A percentile compares a stretch with the other conserved stretches of the same genome.
Evolutionary conservation across 345 rosid genomes (phyloP).

Genomic region (Boechera divaricarpa): DNA sequence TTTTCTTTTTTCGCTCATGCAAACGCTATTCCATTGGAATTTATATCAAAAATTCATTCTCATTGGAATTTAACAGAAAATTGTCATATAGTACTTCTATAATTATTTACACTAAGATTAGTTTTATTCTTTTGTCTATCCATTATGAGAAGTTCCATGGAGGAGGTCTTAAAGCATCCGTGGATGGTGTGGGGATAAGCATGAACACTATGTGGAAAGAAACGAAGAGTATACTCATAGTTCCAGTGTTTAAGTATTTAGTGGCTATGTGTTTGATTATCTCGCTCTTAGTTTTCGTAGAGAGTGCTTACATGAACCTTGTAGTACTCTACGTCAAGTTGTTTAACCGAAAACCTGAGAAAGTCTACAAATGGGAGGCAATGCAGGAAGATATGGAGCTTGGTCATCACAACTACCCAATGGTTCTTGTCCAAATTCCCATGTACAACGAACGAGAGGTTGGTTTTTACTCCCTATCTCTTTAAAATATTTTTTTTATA

Average conservation of each 20-base stretch:
- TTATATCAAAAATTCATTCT: neutral
- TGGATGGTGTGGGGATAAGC: constrained; percentile 3
- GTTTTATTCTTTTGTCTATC: neutral
- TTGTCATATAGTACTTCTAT: neutral
- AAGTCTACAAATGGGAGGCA: constrained; percentile 50
- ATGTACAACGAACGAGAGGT: constrained; percentile 43
- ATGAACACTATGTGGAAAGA: constrained; percentile 43
- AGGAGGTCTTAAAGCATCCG: constrained; percentile 12
- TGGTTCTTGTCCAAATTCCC: constrained; percentile 39
- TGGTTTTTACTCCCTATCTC: neutral
- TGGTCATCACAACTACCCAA: constrained; percentile 44
- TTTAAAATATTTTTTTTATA: neutral
- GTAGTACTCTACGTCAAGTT: constrained; percentile 50
- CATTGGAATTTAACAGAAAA: neutral
- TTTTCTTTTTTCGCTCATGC: too few species aligned
- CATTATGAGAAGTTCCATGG: constrained; percentile 15
- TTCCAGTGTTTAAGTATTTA: constrained; percentile 44
- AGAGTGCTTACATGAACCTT: constrained; percentile 55
- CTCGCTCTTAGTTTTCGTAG: constrained; percentile 54
- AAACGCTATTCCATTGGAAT: too few species aligned
- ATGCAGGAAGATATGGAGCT: constrained; percentile 53
- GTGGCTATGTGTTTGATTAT: constrained; percentile 52
- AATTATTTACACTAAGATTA: neutral
- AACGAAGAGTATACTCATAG: constrained; percentile 44
- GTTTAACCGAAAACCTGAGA: constrained; percentile 47